Percentiles rank a stretch among this genome's conserved stretches.
phyloP scores from a whole-genome alignment of 306 rosid species.

The Fragaria vesca region DNA sequence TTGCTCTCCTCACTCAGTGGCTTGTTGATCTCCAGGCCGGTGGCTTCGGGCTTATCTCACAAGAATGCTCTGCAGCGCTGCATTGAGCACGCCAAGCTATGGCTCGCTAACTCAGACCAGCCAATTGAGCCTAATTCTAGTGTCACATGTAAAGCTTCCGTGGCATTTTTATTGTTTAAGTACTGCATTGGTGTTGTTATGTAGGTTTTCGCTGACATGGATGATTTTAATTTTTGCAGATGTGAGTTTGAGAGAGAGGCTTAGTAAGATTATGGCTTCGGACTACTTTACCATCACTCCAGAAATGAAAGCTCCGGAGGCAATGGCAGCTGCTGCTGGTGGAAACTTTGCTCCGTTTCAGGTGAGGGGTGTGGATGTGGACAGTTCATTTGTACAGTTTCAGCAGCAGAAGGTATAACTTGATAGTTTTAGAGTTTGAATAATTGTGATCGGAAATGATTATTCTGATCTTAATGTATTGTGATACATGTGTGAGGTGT shows the following conservation, averaged over 20 bases:
- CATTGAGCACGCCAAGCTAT: slow-evolving; percentile 82
- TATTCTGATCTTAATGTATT: background rate
- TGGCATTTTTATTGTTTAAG: background rate
- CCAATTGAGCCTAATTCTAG: slow-evolving; percentile 61
- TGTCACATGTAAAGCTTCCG: slow-evolving; percentile 56
- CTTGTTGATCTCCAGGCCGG: slow-evolving; percentile 72
- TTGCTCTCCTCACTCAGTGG: slow-evolving; percentile 61
- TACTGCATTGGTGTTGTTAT: background rate
- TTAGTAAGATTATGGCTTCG: slow-evolving; percentile 81
- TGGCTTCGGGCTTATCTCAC: slow-evolving; percentile 79
- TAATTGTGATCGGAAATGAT: background rate
- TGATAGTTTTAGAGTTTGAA: background rate
- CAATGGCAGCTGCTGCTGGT: slow-evolving; percentile 75
- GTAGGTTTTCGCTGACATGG: background rate
- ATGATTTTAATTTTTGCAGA: slow-evolving; percentile 36
- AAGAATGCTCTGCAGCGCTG: slow-evolving; percentile 77
- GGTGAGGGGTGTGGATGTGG: slow-evolving; percentile 60
- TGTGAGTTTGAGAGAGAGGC: slow-evolving; percentile 77
- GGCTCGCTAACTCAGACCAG: slow-evolving; percentile 65
- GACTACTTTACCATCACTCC: slow-evolving; percentile 84
- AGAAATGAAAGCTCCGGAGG: slow-evolving; percentile 85
- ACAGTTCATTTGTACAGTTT: slow-evolving; percentile 47
- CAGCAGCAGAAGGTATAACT: slow-evolving; percentile 65
- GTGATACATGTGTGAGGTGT: background rate
- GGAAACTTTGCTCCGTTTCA: slow-evolving; percentile 72